phyloP scores from a whole-genome alignment of 2,329 filamentous ascomycete genomes.

The Pseudogymnoascus sp. region DNA sequence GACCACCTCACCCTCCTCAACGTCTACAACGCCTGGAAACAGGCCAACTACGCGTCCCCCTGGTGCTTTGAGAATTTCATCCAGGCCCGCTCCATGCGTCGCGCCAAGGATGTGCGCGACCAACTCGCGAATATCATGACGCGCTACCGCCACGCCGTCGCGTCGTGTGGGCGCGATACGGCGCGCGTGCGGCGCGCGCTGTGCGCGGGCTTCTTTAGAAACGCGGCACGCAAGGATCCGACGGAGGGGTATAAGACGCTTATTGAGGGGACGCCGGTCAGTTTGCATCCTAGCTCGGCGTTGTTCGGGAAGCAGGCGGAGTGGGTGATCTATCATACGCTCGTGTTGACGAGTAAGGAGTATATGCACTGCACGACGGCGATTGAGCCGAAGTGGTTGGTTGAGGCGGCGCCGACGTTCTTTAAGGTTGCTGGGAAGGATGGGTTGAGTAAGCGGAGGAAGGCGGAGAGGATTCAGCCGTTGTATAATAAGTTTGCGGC shows the following conservation, averaged over 20 bases:
- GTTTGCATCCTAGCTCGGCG: slow-evolving; percentile 83
- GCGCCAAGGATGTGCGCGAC: slow-evolving; percentile 84
- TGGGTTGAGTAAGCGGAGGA: slow-evolving; percentile 78
- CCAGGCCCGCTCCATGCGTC: slow-evolving; percentile 78
- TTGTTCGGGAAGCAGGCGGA: slow-evolving; percentile 94
- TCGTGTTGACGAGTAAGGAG: slow-evolving; percentile 91
- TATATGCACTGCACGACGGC: slow-evolving; percentile 94
- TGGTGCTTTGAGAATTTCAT: slow-evolving; percentile 99
- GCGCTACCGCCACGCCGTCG: slow-evolving; percentile 71
- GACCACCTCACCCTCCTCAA: slow-evolving; percentile 94
- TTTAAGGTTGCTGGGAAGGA: slow-evolving; percentile 94
- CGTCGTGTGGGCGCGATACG: slow-evolving; percentile 81
- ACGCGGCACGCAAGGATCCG: slow-evolving; percentile 87
- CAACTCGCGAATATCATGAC: slow-evolving; percentile 93
- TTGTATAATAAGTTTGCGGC: slow-evolving; percentile 86
- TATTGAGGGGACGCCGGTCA: slow-evolving; percentile 88
- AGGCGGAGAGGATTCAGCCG: slow-evolving; percentile 89
- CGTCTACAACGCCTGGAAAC: slow-evolving; percentile 96
- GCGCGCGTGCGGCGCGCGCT: slow-evolving; percentile 80
- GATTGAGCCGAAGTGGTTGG: slow-evolving; percentile 90
- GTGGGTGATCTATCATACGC: slow-evolving; percentile 86
- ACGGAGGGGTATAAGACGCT: slow-evolving; percentile 97
- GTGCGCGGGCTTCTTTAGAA: slow-evolving; percentile 92
- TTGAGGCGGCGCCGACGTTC: slow-evolving; percentile 95
- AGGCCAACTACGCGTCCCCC: slow-evolving; percentile 66